A percentile compares a stretch with the other conserved stretches of the same genome.
phyloP scores from a whole-genome alignment of 805 yeast genomes.

The Torulaspora gathmanii region DNA sequence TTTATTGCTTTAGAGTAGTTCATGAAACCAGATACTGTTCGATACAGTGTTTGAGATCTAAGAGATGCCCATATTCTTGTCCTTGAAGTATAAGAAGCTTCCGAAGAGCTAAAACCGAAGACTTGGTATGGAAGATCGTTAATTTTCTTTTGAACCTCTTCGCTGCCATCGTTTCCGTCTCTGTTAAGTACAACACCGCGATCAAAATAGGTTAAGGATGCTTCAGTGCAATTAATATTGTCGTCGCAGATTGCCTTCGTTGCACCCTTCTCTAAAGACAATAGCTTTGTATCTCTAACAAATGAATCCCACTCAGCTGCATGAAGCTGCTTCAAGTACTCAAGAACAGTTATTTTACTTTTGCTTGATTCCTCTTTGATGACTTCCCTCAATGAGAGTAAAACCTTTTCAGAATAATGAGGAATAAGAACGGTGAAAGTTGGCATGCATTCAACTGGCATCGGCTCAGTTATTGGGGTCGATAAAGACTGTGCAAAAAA shows the following conservation, averaged over 20 bases:
- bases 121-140: constrained; percentile 67
- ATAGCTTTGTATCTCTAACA: constrained; percentile 66
- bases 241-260: constrained; percentile 6
- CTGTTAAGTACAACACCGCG: constrained; percentile 34
- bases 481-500: constrained; percentile 88
- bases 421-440: constrained; percentile 80
- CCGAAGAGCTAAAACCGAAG: constrained; percentile 65
- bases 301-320: constrained; percentile 77
- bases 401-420: constrained; percentile 79
- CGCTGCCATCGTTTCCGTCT: not conserved
- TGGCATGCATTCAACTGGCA: constrained; percentile 66
- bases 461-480: constrained; percentile 75
- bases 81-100: constrained; percentile 58
- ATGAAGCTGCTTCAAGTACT: constrained; percentile 68
- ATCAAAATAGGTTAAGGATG: constrained; percentile 18
- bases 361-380: constrained; percentile 60
- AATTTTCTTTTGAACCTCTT: constrained; percentile 40
- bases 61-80: constrained; percentile 86
- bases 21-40: constrained; percentile 81
- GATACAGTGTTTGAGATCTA: constrained; percentile 74
- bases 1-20: constrained; percentile 72
- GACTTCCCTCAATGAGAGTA: constrained; percentile 69
- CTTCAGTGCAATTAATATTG: not conserved
- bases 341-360: constrained; percentile 66
- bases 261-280: constrained; percentile 50